Conservation (phyloP, 768 basidiomycete species). For the Multifurca ochricompacta region DNA sequence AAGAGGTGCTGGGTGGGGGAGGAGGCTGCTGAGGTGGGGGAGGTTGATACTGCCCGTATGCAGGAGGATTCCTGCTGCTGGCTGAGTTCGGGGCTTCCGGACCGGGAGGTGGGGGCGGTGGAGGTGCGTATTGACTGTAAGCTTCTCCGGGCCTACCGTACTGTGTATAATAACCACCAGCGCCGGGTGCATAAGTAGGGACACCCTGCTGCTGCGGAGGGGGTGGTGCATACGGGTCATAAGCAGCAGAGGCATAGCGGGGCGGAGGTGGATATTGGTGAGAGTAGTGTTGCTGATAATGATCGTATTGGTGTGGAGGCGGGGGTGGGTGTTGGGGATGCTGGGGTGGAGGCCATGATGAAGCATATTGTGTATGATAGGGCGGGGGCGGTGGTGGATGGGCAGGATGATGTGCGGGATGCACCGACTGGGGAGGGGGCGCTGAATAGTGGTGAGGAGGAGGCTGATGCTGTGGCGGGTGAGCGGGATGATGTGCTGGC, state of each 20-base stretch:
- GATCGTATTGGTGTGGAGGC: slow-evolving; percentile 14
- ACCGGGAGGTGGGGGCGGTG: slow-evolving; percentile 7
- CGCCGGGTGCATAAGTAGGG: not conserved
- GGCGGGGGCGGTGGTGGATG: slow-evolving; percentile 15
- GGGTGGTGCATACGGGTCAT: slow-evolving; percentile 16
- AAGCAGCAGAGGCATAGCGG: slow-evolving; percentile 9
- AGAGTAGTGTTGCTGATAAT: slow-evolving; percentile 13
- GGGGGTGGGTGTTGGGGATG: slow-evolving; percentile 15
- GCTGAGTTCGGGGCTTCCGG: slow-evolving; percentile 9
- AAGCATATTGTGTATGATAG: slow-evolving; percentile 12
- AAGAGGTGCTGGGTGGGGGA: slow-evolving; percentile 13
- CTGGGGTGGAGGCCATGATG: slow-evolving; percentile 12
- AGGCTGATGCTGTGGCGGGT: slow-evolving; percentile 15
- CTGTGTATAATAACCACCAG: slow-evolving; percentile 7
- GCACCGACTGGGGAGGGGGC: slow-evolving; percentile 16
- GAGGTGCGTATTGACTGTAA: slow-evolving; percentile 11
- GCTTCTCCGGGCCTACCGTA: slow-evolving; percentile 13
- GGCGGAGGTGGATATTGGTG: slow-evolving; percentile 15
- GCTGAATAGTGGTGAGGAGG: slow-evolving; percentile 16
- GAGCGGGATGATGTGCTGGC: slow-evolving; percentile 10
- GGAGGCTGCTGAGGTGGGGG: slow-evolving; percentile 15
- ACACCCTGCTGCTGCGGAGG: slow-evolving; percentile 18
- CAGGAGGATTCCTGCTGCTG: not conserved
- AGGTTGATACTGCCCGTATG: slow-evolving; percentile 14
- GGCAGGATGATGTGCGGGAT: slow-evolving; percentile 14